Evolutionary conservation across 2,329 filamentous ascomycete species (phyloP), one percentile per base, ranked within the genome.

Genomic region (Aspergillus sergii): DNA sequence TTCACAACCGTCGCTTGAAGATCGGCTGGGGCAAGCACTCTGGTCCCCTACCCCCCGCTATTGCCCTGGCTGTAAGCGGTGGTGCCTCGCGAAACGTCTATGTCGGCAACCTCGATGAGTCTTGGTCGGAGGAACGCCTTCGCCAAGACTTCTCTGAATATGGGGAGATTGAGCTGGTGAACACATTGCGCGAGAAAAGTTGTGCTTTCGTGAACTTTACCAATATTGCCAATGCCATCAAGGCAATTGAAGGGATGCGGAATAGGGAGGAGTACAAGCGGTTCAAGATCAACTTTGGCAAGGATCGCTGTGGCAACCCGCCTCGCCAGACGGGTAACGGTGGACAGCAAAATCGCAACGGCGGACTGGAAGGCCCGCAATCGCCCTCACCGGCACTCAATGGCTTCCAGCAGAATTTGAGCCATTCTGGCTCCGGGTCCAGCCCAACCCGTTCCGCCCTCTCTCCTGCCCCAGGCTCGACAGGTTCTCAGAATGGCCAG

Each of bases 1-100:
- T 99, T 72, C 95, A 99, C 83, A 99, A 99, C 81, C 89, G 95
- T 67, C 90, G 95, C 59, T 84, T 99, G 70, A 99, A 99, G 86
- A 97, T 99, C 77, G 95, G 95, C 69, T 99, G 95, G 95, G 95
- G 95, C 68, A 99, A 99, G 85, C 95, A 99, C 80, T 99, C 95
- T 5, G 95, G 95, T 64, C 94, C 94, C 69, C 88, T 99, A 30
- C 95, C 95, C 45, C 94, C 95, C 23, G 95, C 95, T 9, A 98
- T 99, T 75, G 94, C 95, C 23, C 84, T 99, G 68, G 95, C 95
- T 54, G 95, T 99, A 59, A 97, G 93, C 71, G 95, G 94, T 59
- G 95, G 95, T 73, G 95, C 95, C 59, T 98, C 95, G n/a, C 89
- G 95, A 66, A 99, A 99, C 75, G 95, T 99, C 32, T 99, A 99